Base-by-base conservation (phyloP, 2,329 filamentous ascomycete species). In the Pseudonectria buxi region DNA sequence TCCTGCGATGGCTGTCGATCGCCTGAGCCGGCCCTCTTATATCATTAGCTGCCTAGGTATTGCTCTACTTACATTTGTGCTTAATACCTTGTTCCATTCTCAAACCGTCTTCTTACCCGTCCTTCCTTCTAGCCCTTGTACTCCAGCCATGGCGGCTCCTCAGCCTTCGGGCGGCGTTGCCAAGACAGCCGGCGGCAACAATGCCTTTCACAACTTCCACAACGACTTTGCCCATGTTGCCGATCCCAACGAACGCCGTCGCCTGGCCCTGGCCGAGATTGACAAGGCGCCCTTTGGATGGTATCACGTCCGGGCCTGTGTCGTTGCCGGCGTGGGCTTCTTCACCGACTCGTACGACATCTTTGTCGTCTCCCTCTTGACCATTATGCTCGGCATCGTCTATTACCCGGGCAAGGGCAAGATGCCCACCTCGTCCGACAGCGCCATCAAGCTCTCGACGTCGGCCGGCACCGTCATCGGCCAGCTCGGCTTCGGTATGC, bases 301-400 rank as follows among this genome's bases (percentile, higher is more conserved):
- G 84, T 86, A 88, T 57, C 86, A 92, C 55, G 76, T 89, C 39
- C 76, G 85, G 27, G 82, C 85, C 39, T 75, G 85, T 35, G 64
- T 85, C 7, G 85, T 90, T 15, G 85, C 85, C 22, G 86, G 86
- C 51, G 82, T 90, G 43, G 86, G 86, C 49, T 92, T 94, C 76
- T 92, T 92, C 63, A 90, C 86, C 12, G 86, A 90, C 56, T 83
- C 83, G 3, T 90, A 89, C 62, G 81, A 84, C 55, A 86, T 88
- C 65, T 92, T 92, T 60, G 79, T 81, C 54, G 81, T 83, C 49
- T 82, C 79, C 45, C 68, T 87, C 54, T 68, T 83, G 44, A 85
- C 82, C 18, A 72, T 75, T 44, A 87, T 89, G 82, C 59, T 89
- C 33, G 86, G 85, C 28, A 78, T 89, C 32, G 84, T 88, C 46